These are phyloP conservation scores for Brassica carinata DNA, from an alignment of 345 rosid species.

Conservation along the genomic window DNA sequence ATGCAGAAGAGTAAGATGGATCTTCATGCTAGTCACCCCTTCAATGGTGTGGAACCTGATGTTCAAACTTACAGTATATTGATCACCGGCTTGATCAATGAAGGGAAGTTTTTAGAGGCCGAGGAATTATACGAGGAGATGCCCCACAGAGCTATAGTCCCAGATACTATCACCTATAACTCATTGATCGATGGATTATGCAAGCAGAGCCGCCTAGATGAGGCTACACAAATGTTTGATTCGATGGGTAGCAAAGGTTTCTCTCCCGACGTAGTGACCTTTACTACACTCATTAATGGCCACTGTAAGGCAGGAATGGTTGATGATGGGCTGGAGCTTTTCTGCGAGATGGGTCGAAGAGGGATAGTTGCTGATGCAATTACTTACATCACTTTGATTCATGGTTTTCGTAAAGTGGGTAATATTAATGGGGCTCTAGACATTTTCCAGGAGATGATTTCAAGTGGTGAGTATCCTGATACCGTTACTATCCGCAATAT, in stretches of 20 bases:
- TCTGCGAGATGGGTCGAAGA: not conserved
- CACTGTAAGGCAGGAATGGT: not conserved
- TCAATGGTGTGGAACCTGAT: not conserved
- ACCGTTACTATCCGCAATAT: not conserved
- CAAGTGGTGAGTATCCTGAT: not conserved
- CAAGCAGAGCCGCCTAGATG: not conserved
- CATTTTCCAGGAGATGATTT: not conserved
- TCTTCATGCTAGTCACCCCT: not conserved
- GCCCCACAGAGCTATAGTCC: not conserved
- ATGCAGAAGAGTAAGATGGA: conserved; percentile 3
- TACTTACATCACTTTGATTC: not conserved
- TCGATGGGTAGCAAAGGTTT: not conserved
- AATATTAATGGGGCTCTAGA: not conserved
- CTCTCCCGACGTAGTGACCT: not conserved
- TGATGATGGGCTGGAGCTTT: not conserved
- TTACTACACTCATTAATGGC: not conserved
- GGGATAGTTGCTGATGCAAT: not conserved
- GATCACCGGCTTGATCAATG: not conserved
- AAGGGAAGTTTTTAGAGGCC: not conserved
- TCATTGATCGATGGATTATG: not conserved
- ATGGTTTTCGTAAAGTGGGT: not conserved
- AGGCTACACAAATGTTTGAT: not conserved
- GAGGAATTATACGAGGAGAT: not conserved
- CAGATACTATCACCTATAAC: not conserved
- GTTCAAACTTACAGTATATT: not conserved